Conservation (phyloP, 768 basidiomycete genomes). For the Lyophyllum decastes region DNA sequence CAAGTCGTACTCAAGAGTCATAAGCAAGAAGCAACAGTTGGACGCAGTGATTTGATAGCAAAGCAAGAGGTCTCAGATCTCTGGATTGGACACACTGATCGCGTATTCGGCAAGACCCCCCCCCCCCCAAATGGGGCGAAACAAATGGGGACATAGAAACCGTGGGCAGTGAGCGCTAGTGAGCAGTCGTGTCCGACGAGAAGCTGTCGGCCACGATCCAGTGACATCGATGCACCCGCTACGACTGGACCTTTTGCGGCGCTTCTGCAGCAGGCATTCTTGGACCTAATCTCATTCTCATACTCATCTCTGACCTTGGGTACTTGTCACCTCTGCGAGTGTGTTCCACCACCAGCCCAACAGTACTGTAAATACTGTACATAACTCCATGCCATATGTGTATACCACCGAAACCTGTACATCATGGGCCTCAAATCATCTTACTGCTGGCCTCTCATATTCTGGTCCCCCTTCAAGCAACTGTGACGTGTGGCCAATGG, state of each 20-base stretch:
- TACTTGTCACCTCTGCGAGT: not conserved
- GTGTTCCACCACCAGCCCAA: not conserved
- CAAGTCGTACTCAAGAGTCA: not conserved
- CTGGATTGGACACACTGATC: not conserved
- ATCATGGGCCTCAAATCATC: not conserved
- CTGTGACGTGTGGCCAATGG: too few relatives aligned
- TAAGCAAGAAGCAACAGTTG: not conserved
- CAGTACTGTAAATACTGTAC: not conserved
- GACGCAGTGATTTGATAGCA: too few relatives aligned
- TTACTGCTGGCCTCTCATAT: too few relatives aligned
- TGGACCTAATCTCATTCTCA: not conserved
- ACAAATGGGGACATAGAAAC: not conserved
- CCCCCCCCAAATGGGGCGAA: too few relatives aligned
- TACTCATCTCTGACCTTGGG: not conserved
- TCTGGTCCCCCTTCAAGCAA: too few relatives aligned
- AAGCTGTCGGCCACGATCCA: not conserved
- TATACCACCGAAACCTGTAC: not conserved
- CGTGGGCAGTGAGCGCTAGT: too few relatives aligned
- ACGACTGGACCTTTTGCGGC: not conserved
- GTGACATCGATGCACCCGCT: not conserved
- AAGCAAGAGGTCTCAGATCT: not conserved
- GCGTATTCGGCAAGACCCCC: not conserved
- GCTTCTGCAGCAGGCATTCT: not conserved
- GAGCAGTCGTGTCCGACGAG: too few relatives aligned
- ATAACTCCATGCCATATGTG: too few relatives aligned